Conservation (phyloP, 768 basidiomycete species). For the Neoboletus brunneissimus region DNA sequence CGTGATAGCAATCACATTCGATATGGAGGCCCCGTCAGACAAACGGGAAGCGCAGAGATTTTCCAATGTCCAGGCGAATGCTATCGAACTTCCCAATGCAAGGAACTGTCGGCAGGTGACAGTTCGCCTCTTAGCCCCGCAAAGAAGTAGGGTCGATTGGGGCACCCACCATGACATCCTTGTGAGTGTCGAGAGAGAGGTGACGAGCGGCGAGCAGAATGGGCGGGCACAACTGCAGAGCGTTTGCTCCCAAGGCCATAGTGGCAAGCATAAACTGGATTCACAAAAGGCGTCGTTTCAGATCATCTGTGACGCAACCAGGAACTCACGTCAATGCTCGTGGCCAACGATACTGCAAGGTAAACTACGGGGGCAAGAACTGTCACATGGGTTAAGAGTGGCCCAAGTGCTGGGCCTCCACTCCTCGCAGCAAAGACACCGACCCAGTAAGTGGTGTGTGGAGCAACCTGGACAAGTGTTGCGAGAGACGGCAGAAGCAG, state of each 20-base stretch:
- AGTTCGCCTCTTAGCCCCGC: slow-evolving; percentile 1
- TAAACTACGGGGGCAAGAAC: slow-evolving; percentile 59
- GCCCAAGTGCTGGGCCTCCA: slow-evolving; percentile 52
- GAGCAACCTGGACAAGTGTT: slow-evolving; percentile 43
- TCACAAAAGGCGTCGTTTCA: background rate
- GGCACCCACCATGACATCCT: slow-evolving; percentile 22
- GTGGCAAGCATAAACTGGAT: slow-evolving; percentile 23
- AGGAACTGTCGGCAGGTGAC: slow-evolving; percentile 20
- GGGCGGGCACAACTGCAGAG: slow-evolving; percentile 26
- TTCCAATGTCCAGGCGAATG: slow-evolving; percentile 15
- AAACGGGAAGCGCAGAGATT: background rate
- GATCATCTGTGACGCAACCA: background rate
- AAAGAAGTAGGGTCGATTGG: background rate
- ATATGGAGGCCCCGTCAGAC: background rate
- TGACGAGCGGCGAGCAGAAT: slow-evolving; percentile 9
- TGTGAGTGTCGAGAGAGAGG: slow-evolving; percentile 21
- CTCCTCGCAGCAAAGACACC: slow-evolving; percentile 56
- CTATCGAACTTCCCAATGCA: slow-evolving; percentile 18
- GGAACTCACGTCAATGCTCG: slow-evolving; percentile 39
- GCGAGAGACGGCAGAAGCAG: slow-evolving; percentile 34
- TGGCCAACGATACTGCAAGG: slow-evolving; percentile 46
- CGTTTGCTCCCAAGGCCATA: slow-evolving; percentile 25
- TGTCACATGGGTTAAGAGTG: slow-evolving; percentile 53
- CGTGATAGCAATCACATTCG: background rate
- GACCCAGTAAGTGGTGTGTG: slow-evolving; percentile 67